phyloP scores from a whole-genome alignment of 2,329 filamentous ascomycete species.

The Colletotrichum caudatum region DNA sequence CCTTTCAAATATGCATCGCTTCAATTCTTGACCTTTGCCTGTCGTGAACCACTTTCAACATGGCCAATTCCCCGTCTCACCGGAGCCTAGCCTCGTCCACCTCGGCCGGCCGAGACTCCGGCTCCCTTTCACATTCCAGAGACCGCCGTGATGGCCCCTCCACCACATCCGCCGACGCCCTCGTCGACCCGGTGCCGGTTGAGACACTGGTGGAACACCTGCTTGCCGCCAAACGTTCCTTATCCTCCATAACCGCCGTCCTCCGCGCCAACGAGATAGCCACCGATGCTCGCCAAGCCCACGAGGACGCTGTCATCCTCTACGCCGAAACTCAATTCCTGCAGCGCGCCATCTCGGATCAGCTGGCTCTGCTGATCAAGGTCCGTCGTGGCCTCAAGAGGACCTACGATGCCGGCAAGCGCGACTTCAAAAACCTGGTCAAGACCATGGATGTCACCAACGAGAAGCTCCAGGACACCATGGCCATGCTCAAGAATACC shows the following conservation, averaged over 20 bases:
- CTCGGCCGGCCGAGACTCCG: conserved; percentile 40
- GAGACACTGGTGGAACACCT: conserved; percentile 87
- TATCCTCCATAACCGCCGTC: conserved; percentile 85
- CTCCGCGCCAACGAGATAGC: conserved; percentile 90
- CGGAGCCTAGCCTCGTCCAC: conserved; percentile 42
- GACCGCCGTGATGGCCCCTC: conserved; percentile 46
- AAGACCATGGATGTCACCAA: conserved; percentile 76
- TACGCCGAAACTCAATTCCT: conserved; percentile 78
- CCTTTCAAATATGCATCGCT: conserved; percentile 39
- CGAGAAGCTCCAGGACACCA: conserved; percentile 72
- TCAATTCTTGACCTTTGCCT: conserved; percentile 30
- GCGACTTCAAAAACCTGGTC: conserved; percentile 72
- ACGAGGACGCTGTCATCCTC: conserved; percentile 84
- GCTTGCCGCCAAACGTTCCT: conserved; percentile 86
- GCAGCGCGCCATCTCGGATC: conserved; percentile 69
- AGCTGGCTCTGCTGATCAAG: conserved; percentile 64
- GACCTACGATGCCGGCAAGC: conserved; percentile 69
- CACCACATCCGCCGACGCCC: conserved; percentile 39
- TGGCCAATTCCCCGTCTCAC: conserved; percentile 39
- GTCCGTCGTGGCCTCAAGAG: conserved; percentile 64
- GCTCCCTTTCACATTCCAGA: conserved; percentile 39
- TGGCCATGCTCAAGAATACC: conserved; percentile 73
- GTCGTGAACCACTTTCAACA: conserved; percentile 39
- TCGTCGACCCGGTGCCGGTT: conserved; percentile 63
- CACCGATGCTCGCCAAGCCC: conserved; percentile 76